Evolutionary conservation across 83 land plant species (phyloP).

Genomic region (Thuja plicata): DNA sequence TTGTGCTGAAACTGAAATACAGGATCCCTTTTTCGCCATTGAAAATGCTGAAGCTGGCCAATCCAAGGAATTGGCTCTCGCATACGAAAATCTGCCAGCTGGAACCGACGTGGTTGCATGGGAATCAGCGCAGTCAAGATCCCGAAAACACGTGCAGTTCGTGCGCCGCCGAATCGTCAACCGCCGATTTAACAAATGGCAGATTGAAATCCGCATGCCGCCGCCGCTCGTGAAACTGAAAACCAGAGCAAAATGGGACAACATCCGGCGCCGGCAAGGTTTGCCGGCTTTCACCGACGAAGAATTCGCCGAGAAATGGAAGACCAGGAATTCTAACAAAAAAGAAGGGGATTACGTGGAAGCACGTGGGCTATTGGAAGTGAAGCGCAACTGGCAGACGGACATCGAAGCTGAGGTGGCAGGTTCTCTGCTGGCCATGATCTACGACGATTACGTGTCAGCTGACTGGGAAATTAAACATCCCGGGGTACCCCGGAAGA

Average conservation of each 20-base stretch:
- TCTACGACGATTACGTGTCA: neutral
- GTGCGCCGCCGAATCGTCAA: neutral
- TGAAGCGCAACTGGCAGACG: neutral
- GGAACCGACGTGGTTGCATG: neutral
- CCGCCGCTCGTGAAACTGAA: neutral
- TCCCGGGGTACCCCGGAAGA: no score
- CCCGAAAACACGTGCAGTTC: neutral
- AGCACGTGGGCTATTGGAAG: neutral
- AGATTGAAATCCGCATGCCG: neutral
- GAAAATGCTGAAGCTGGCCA: no score
- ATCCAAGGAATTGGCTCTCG: no score
- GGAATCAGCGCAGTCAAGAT: neutral
- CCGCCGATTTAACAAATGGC: neutral
- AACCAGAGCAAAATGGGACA: neutral
- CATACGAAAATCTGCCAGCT: neutral
- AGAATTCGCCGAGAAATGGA: neutral
- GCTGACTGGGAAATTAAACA: no score
- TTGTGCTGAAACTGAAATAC: no score
- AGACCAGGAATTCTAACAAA: no score
- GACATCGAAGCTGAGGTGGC: neutral
- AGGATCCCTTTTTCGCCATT: no score
- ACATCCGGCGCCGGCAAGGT: neutral
- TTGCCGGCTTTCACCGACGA: neutral
- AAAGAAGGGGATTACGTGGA: neutral
- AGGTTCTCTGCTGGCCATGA: neutral